Evolutionary conservation across 768 basidiomycete species (phyloP).

Genomic region (Pleurotus tuoliensis): DNA sequence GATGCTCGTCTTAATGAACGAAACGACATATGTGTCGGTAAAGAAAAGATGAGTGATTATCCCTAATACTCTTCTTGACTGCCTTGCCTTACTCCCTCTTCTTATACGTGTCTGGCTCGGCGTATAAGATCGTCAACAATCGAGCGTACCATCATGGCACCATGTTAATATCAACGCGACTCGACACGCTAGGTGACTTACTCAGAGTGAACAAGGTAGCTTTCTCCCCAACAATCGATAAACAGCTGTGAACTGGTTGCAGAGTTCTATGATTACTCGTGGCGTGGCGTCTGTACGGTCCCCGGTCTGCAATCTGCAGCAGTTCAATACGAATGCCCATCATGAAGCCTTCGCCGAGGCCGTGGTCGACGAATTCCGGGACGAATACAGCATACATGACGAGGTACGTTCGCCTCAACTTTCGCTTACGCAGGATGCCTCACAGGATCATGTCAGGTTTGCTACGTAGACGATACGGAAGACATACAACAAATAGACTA

Average conservation of each 20-base stretch:
- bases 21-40: constrained; percentile 85
- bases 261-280: constrained; percentile 80
- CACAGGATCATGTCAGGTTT: constrained; percentile 26
- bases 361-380: constrained; percentile 62
- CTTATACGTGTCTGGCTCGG: constrained; percentile 89
- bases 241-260: neutral
- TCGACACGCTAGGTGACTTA: constrained; percentile 69
- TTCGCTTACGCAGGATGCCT: neutral
- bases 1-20: constrained; percentile 81
- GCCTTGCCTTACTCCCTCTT: constrained; percentile 8
- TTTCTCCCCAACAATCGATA: too few species aligned
- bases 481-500: constrained; percentile 46
- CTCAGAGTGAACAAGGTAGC: constrained; percentile 63
- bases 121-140: constrained; percentile 89
- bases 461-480: constrained; percentile 40
- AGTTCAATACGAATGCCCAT: constrained; percentile 44
- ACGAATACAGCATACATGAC: constrained; percentile 44
- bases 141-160: constrained; percentile 98
- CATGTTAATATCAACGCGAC: constrained; percentile 87
- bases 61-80: neutral
- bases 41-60: constrained; percentile 76
- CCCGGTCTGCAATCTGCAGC: constrained; percentile 80
- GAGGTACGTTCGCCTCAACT: constrained; percentile 19
- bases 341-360: constrained; percentile 73
- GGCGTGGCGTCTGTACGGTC: constrained; percentile 91